phyloP scores from a whole-genome alignment of 73 alveolate genomes.

The Tetrahymena borealis region DNA sequence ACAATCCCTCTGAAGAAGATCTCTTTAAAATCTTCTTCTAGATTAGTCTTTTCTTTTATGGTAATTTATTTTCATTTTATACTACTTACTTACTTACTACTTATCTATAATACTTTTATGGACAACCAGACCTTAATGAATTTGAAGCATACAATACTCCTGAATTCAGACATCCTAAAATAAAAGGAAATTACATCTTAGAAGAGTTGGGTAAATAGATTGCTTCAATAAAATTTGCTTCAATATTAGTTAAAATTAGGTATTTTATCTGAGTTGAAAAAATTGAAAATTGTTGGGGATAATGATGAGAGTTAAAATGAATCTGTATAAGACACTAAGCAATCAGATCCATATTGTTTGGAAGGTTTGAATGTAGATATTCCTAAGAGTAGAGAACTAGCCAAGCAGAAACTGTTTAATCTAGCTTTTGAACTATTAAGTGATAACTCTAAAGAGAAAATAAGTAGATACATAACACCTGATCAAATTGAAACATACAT shows the following conservation, averaged over 20 bases:
- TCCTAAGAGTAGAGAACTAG: background rate
- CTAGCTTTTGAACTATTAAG: background rate
- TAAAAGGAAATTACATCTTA: background rate
- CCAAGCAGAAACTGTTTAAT: background rate
- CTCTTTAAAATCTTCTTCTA: background rate
- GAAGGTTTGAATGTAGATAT: background rate
- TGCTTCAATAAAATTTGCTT: background rate
- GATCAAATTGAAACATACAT: background rate
- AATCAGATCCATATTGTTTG: background rate
- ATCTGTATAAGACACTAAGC: background rate
- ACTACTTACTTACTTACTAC: no score
- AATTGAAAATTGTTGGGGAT: background rate
- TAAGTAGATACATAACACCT: background rate
- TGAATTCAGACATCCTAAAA: background rate
- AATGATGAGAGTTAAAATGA: background rate
- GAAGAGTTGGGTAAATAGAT: background rate
- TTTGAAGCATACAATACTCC: background rate
- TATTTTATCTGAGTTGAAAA: background rate
- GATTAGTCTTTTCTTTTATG: background rate
- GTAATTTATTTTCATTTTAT: background rate
- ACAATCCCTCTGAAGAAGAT: background rate
- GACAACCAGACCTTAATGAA: background rate
- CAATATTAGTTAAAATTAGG: background rate
- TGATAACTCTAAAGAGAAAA: background rate
- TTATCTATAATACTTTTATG: background rate